Base-by-base conservation (phyloP, 192 early-diverging fungal species). In the Rhizophagus clarus region DNA sequence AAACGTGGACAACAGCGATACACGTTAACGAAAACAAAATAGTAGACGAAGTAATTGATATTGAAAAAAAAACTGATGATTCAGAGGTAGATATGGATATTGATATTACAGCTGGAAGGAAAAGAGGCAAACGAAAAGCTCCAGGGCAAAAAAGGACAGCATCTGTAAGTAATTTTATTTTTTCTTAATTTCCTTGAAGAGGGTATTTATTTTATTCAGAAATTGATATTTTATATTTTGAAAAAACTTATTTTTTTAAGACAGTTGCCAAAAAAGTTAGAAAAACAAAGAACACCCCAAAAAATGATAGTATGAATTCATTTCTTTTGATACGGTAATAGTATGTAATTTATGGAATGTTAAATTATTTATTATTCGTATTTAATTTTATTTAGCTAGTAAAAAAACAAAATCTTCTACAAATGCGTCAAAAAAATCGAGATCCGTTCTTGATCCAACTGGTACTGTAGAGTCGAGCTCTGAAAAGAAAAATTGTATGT, bases 401-500 rank as follows among this genome's bases (percentile, higher is more conserved):
- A 20, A 22, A n/a, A 24, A 15, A 20, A 71, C 31, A 8, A 24
- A 60, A 37, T 20, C 40, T 10, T 42, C 64, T 42, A 69, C 77
- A 29, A 31, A 1, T 14, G 31, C 77, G 8, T 51, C 47, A 32
- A 79, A 79, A 71, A 79, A 71, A 37, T 34, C 77, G 1, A 79
- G 56, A 79, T 61, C 51, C 11, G 28, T 61, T 34, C 68, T 28
- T 24, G 68, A 79, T 40, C 4, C 42, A 28, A 5, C 60, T 4
- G 62, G n/a, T 29, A 1, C 62, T 47, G 74, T 17, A 76, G 17
- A 28, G 7, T 20, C 40, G 17, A 42, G 2, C 20, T 26, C 77
- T 17, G 79, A 63, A 7, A 84, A 82, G 24, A 92, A 92, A 67
- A 82, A 83, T 34, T 94, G 93, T 81, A 81, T 84, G 4, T 92